Base-by-base conservation (phyloP, 352 stramenopile species). In the Globisporangium spiculum region DNA sequence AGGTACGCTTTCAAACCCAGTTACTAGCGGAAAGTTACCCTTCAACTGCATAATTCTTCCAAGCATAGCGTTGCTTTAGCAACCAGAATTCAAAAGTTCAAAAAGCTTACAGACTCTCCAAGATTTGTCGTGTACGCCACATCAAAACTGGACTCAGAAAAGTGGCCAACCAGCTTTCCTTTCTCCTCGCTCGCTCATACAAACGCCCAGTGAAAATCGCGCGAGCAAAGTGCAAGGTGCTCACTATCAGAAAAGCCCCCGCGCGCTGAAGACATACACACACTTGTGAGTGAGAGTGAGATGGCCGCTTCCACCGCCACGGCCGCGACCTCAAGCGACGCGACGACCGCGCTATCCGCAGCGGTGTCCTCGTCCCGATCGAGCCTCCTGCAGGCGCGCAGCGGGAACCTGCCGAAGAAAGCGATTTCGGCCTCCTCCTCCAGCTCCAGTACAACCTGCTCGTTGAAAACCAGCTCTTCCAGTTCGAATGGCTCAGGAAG, bases 321-420 rank as follows among this genome's bases (percentile, higher is more conserved):
- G 16, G 22, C 63, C 20, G 9, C 63, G 22, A 56, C 32, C 50
- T 55, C 46, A 26, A 41, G 53, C 63, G 57, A 22, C 63, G 5
- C 44, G 44, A 46, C 24, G 8, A 16, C 26, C 3, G 12, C 62
- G 10, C 60, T 38, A 1, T 14, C 66, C 1, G 30, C 56, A 5
- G 20, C 56, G 48, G 34, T 38, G 36, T 30, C 57, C 24, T 14
- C 34, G 3, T 46, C 53, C 30, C 54, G 50, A 12, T 46, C 65
- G 22, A 61, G 18, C 12, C 22, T 36, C 53, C 65, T 70, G 32
- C 65, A 70, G 34, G 52, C 24, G 22, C 60, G 65, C 30, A 64
- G 66, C 14, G 70, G 62, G 10, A 84, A 75, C 54, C 72, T 76
- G n/a, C 75, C 76, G 48, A 81, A 82, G 68, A 82, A 69, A 32